Evolutionary conservation across 2,329 filamentous ascomycete genomes (phyloP), one percentile per base, ranked within the genome.

Genomic region (Metarhizium album): DNA sequence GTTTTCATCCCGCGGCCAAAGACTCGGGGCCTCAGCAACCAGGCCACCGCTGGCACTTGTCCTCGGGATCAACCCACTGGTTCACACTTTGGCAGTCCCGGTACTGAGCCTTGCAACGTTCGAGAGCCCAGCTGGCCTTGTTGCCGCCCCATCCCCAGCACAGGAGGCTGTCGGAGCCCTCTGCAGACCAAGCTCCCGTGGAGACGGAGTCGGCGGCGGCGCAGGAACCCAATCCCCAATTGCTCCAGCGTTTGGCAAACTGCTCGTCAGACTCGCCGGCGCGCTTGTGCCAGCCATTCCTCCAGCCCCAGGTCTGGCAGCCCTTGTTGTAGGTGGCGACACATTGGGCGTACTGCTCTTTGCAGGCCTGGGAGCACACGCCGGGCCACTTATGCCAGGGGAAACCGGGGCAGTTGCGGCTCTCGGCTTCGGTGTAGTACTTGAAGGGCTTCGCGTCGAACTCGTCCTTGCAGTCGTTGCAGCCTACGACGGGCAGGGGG

Each of bases 281-380:
- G 37, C 61, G 62, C 53, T 58, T 58, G 48, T 57, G 54, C 52
- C 59, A 60, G 43, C 55, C 56, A 53, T 55, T 56, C 52, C 61
- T 58, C 46, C 57, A 57, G 52, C 60, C 58, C 23, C 64, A 55
- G 43, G 55, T 56, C 58, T 67, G 66, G 66, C 76, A 79, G 42
- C 72, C 69, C 62, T 75, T 60, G 51, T 71, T 74, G 57, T 80
- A 80, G 38, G 71, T 70, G 40, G 60, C 61, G 23, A 69, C 57
- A 60, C 76, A 80, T 49, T 71, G 62, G 35, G 71, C 59, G 61
- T 72, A 76, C 67, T 80, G 77, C 48, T 67, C 65, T 63, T 74
- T 68, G 67, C 77, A 80, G 29, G 77, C 75, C 55, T 76, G 74
- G 48, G 65, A 58, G 60, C 77, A 80, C 47, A 71, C 77, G 54